Evolutionary conservation across 306 rosid species (phyloP), one percentile per base, ranked within the genome.

Genomic region (Cucurbita argyrosperma): DNA sequence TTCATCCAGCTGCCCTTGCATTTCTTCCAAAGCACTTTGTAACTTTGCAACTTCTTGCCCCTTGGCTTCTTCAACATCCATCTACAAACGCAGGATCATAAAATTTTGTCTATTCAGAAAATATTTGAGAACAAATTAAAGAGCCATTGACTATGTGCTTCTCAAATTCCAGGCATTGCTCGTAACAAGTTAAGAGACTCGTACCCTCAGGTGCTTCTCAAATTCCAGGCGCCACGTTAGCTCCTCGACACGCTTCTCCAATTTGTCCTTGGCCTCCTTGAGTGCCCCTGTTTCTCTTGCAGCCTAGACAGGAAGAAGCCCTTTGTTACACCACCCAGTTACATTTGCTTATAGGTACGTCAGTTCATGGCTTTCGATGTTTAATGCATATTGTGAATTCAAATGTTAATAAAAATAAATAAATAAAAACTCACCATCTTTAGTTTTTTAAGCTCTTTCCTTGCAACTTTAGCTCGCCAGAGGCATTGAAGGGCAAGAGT

Each of bases 161-260:
- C 50, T 49, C 18, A 37, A 30, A 6, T 19, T 51, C 58, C 39
- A 21, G 18, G 42, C 19, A 67, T 46, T 14, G 7, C 1, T 30
- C 11, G 54, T 49, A 70, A 72, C 10, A 77, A 77, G 77, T 42
- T 55, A 69, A 55, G 40, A 76, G 42, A 59, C n/a, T 16, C 8
- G 63, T 89, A 87, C 96, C 90, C 96, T 83, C 86, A 84, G 67
- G 84, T 89, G 90, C 80, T 91, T 91, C 78, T 91, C 97, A 75
- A 91, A 46, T 47, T 91, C 92, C 53, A 91, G 82, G 82, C 97
- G 80, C 97, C 97, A 91, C 62, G 90, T 80, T 52, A 91, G 88
- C 82, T 91, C 97, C 80, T 91, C 97, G 13, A 91, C 97, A 5
- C 92, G 97, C 84, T 91, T 91, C 84, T 91, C 97, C 85, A 91